Conservation (phyloP, 2,329 filamentous ascomycete species). For the Penicillium sumatraense region DNA sequence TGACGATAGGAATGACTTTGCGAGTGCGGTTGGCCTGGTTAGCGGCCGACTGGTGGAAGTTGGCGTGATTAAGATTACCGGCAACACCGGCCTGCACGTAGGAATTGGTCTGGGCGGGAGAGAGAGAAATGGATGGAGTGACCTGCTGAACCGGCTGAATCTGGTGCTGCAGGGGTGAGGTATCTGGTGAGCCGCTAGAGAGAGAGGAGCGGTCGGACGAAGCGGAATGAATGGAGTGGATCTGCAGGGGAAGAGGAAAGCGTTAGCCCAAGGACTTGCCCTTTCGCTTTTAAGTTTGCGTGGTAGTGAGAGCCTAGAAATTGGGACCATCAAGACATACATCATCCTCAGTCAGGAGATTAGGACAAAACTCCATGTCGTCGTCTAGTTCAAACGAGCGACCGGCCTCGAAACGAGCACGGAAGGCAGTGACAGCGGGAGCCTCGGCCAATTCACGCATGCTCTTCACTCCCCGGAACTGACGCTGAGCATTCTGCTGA, state of each 20-base stretch:
- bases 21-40: slow-evolving; percentile 74
- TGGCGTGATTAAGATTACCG: slow-evolving; percentile 71
- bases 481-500: slow-evolving; percentile 81
- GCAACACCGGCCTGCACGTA: slow-evolving; percentile 69
- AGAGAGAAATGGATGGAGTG: slow-evolving; percentile 74
- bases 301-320: neutral
- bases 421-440: slow-evolving; percentile 76
- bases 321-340: slow-evolving; percentile 56
- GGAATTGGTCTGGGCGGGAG: slow-evolving; percentile 59
- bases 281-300: too few relatives aligned
- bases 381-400: slow-evolving; percentile 95
- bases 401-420: slow-evolving; percentile 85
- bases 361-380: slow-evolving; percentile 93
- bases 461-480: slow-evolving; percentile 81
- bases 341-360: slow-evolving; percentile 89
- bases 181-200: slow-evolving; percentile 90
- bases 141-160: slow-evolving; percentile 73
- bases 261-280: slow-evolving; percentile 22
- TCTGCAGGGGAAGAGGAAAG: slow-evolving; percentile 53
- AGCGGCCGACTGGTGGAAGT: slow-evolving; percentile 81
- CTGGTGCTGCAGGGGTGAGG: slow-evolving; percentile 87
- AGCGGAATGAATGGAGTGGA: slow-evolving; percentile 88
- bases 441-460: slow-evolving; percentile 85
- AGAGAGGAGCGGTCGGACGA: slow-evolving; percentile 92
- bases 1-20: slow-evolving; percentile 97